These are phyloP conservation scores for Suhomyces coccinellae DNA, from an alignment of 1,139 yeast genomes.

Conservation along the genomic window DNA sequence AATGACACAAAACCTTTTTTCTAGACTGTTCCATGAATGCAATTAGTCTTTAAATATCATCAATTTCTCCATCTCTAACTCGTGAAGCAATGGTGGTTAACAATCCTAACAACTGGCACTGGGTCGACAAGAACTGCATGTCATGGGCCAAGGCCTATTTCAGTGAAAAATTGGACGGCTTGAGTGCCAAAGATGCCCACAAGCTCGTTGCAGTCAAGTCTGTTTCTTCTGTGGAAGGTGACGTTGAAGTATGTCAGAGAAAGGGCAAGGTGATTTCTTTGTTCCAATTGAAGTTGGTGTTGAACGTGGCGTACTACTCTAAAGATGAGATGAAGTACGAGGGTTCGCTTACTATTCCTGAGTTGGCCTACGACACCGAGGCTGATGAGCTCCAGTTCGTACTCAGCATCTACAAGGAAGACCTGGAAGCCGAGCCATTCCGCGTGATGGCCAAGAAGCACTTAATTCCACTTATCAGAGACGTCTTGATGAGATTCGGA, in stretches of 20 bases:
- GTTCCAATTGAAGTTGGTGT: conserved; percentile 72
- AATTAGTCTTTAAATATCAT: too few relatives aligned
- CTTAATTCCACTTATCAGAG: conserved; percentile 70
- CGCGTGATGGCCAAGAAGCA: conserved; percentile 54
- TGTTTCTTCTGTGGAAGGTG: conserved; percentile 83
- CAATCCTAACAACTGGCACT: conserved; percentile 73
- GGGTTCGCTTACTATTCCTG: conserved; percentile 85
- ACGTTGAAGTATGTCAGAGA: conserved; percentile 93
- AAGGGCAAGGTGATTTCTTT: conserved; percentile 94
- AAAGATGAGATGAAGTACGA: conserved; percentile 33
- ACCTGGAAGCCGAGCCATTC: conserved; percentile 51
- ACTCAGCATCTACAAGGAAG: conserved; percentile 64
- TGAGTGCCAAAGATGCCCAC: conserved; percentile 37
- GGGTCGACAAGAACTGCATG: conserved; percentile 98
- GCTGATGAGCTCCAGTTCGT: conserved; percentile 83
- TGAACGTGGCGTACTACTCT: conserved; percentile 56
- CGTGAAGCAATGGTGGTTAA: conserved; percentile 41
- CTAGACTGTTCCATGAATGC: conserved; percentile 15
- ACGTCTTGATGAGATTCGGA: conserved; percentile 64
- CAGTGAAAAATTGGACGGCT: conserved; percentile 54
- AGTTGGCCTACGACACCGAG: conserved; percentile 92
- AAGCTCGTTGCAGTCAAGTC: conserved; percentile 47
- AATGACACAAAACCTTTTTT: conserved; percentile 10
- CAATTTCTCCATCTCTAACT: too few relatives aligned
- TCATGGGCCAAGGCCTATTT: conserved; percentile 87